Evolutionary conservation across 129 eudicot genomes (phyloP), one percentile per base, ranked within the genome.

Genomic region (Scalesia atractyloides): DNA sequence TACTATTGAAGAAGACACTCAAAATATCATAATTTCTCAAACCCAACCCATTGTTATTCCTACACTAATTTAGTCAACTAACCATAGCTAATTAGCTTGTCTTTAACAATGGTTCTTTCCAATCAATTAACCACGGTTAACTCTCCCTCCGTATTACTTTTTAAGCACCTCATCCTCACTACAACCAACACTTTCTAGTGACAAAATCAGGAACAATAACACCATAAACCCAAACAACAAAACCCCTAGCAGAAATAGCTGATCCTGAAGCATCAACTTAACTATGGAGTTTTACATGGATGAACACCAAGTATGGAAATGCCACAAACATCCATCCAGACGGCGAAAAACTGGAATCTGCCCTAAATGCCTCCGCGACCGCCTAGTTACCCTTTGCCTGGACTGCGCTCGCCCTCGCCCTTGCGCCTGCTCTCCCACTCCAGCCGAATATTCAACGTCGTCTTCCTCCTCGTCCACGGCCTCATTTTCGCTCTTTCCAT

Each of bases 311-410:
- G 68, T 80, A 49, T 92, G 84, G 86, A 92, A 92, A 81, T 92
- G 97, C 44, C 80, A 79, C 46, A 85, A 89, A 63, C 97, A 92
- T 80, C 96, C 97, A 26, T 79, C 93, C 0, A 84, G 79, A 76
- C 76, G 88, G 0, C 85, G 86, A 2, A 84, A 75, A 33, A 89
- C 66, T 47, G 96, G 98, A n/a, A 72, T 92, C n/a, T 92, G 96
- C 74, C 91, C 98, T 5, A 70, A 69, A 18, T 92, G 98, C 71
- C 96, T 92, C 53, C 87, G 81, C 34, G 94, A 89, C 34, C 96
- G 96, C 34, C 96, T 92, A 71, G 59, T 54, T 70, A 73, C 78
- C 7, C 91, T 92, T 56, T 89, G 98, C 73, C 96, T 89, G 15
- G 47, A 84, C 36, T 86, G 96, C 77, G 89, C 81, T 51, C 74